phyloP scores from a whole-genome alignment of 768 basidiomycete genomes.

The Xerocomus spinulosus region DNA sequence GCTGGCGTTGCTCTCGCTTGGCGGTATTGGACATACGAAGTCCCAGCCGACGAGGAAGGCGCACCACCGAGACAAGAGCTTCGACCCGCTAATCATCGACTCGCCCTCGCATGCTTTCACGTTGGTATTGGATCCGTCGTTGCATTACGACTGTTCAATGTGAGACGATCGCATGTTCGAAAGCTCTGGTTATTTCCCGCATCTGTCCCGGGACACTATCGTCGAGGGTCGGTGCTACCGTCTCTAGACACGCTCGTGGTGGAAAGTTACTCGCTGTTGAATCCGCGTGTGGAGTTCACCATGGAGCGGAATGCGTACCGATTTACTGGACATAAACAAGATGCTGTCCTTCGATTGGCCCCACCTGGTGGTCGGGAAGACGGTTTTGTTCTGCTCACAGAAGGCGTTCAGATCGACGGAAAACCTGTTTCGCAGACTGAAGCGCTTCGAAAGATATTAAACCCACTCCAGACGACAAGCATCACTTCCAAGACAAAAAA shows the following conservation, averaged over 20 bases:
- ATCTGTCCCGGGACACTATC: conserved; percentile 22
- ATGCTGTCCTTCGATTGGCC: conserved; percentile 18
- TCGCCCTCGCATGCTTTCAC: conserved; percentile 26
- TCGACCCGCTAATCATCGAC: conserved; percentile 29
- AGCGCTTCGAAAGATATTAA: conserved; percentile 20
- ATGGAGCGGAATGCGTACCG: conserved; percentile 23
- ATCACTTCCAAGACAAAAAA: conserved; percentile 13
- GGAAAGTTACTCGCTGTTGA: conserved; percentile 20
- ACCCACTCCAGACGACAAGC: conserved; percentile 13
- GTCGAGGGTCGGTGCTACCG: conserved; percentile 13
- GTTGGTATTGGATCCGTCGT: conserved; percentile 27
- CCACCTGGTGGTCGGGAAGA: conserved; percentile 13
- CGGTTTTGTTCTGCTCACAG: conserved; percentile 18
- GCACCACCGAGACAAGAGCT: conserved; percentile 18
- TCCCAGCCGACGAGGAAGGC: conserved; percentile 12
- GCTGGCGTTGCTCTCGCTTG: conserved; percentile 25
- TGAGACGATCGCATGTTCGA: conserved; percentile 26
- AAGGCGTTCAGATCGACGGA: conserved; percentile 26
- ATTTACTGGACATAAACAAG: conserved; percentile 17
- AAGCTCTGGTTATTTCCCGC: conserved; percentile 30
- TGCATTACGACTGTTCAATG: conserved; percentile 24
- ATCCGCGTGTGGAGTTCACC: conserved; percentile 21
- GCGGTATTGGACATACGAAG: conserved; percentile 26
- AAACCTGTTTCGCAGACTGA: conserved; percentile 14
- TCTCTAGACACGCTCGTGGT: conserved; percentile 25